These are phyloP conservation scores for Galerina marginata DNA, from an alignment of 768 basidiomycete species.

Conservation along the genomic window DNA sequence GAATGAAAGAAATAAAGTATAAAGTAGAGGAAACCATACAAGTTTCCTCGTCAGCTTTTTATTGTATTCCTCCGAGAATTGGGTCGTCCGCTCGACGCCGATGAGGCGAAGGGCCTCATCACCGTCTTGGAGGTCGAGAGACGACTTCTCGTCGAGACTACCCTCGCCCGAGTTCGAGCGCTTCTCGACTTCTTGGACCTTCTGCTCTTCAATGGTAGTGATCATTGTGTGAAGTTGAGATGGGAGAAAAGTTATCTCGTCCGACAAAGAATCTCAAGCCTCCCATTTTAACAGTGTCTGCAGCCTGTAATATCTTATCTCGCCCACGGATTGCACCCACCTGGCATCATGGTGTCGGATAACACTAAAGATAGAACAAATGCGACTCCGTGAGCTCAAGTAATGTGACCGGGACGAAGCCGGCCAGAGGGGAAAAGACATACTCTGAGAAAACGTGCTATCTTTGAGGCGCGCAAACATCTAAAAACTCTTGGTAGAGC, in stretches of 20 bases:
- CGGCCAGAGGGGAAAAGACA: constrained; percentile 13
- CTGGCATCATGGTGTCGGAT: constrained; percentile 10
- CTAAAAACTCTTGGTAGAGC: constrained; percentile 7
- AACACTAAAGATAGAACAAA: constrained; percentile 18
- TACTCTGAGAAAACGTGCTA: constrained; percentile 22
- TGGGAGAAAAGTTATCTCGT: constrained; percentile 8
- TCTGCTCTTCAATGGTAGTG: constrained; percentile 22
- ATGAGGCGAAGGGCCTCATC: constrained; percentile 70
- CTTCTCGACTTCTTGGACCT: constrained; percentile 24
- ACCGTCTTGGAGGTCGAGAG: constrained; percentile 46
- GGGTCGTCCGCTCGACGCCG: constrained; percentile 50
- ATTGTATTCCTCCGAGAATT: constrained; percentile 70
- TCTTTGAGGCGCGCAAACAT: constrained; percentile 12
- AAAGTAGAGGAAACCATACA: constrained; percentile 36
- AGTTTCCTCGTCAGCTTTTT: constrained; percentile 60
- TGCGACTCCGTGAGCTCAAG: constrained; percentile 7
- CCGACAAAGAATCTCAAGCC: background rate
- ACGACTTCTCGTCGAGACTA: constrained; percentile 42
- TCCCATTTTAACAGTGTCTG: constrained; percentile 6
- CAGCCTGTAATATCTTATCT: background rate
- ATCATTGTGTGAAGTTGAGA: constrained; percentile 14
- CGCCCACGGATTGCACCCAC: background rate
- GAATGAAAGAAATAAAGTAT: background rate
- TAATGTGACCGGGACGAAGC: background rate
- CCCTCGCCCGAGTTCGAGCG: constrained; percentile 14